Evolutionary conservation across 108 stramenopile species (phyloP), one percentile per base, ranked within the genome.

Genomic region (Skeletonema potamos): DNA sequence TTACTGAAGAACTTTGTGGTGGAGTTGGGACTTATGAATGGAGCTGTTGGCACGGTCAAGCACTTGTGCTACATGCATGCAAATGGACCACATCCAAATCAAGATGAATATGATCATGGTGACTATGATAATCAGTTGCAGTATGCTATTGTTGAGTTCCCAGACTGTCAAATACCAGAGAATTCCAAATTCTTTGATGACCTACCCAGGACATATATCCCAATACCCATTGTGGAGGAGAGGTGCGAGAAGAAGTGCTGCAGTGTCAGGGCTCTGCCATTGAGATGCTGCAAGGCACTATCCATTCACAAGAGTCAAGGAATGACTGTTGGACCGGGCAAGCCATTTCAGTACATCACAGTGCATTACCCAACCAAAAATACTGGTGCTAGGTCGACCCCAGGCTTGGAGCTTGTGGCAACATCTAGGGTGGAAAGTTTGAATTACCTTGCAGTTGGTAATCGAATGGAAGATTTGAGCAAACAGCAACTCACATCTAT

Each of bases 221-320:
- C 51, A 3, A 66, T 66, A 30, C 48, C 48, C 3, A 15, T 66
- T 5, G 26, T 28, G 1, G 29, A 54, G 1, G 26, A 32, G 9
- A 12, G 27, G 13, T 66, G 65, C 28, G 65, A 66, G 54, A 66
- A 12, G 26, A 66, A 66, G 6, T 66, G 46, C 30, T 51, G 65
- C 20, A 22, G 28, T 2, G 29, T 54, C 1, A 28, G 27, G 3
- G 20, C 48, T 10, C 11, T 66, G 2, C 65, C 65, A 28, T 28
- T 66, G 20, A 10, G 9, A 15, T 22, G 51, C n/a, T 66, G 65
- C 20, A 54, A 54, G 12, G 39, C 65, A n/a, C 27, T 66, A 3
- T 66, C 65, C 5, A 66, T 66, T 30, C 65, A 66, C 65, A 66
- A 66, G 32, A 54, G 48, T 15, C 65, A 66, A 15, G 65, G 65